Base-by-base conservation (phyloP, 768 basidiomycete genomes). In the Gymnopilus junonius region DNA sequence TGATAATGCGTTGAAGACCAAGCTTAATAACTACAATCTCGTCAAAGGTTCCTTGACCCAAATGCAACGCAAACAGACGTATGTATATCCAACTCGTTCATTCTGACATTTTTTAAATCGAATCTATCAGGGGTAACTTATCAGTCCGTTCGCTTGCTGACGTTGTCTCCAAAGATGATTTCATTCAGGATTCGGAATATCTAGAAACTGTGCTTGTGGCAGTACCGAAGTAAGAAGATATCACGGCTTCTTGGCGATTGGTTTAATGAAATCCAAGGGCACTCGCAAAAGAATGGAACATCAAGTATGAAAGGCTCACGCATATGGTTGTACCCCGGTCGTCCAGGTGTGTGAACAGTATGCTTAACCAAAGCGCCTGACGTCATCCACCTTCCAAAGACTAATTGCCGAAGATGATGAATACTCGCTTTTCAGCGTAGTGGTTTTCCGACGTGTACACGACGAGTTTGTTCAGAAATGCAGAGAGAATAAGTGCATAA, bases 21-120 rank as follows among this genome's bases (percentile, higher is more conserved):
- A 97, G 77, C 78, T 95, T 40, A 92, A 90, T 69, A 90, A 88
- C 72, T 99, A 99, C 77, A 96, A 95, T 73, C 79, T 97, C 12
- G 92, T 94, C 53, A 99, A 99, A 75, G 97, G 97, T 0, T 90
- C 93, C 50, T 81, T 99, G 55, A 86, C 89, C 3, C 91, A 94
- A 71, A 89, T 99, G 84, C 94, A 97, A 73, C 88, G 97, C 68
- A 99, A 95, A 87, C 92, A 93, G 82, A 88, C 87, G 96, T 97
- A 73, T 62, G 77, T 55, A 14, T 27, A 20, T 43, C 40, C 64
- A 50, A 17, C 46, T 25, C 31, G 59, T 35, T 50, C 58, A 17
- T 31, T 35, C 54, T 48, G 14, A 31, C 21, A 42, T 21, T 45
- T 32, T 58, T 60, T 66, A 65, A 56, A 66, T 50, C 32, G 17